Conservation (phyloP, 768 basidiomycete species). For the Xerocomellus chrysenteron region DNA sequence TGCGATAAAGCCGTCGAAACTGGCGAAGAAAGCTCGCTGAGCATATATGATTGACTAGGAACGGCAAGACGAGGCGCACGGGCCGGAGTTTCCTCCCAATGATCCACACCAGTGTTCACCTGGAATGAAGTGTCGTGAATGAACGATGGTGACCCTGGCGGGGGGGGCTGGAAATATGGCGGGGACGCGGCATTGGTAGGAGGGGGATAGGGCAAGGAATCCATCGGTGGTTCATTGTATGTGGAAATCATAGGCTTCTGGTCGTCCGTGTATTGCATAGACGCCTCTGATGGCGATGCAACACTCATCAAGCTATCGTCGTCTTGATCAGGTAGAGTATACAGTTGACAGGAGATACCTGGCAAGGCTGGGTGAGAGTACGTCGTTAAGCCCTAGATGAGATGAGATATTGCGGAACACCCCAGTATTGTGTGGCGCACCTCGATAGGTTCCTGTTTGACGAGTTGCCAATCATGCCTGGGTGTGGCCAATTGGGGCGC, state of each 20-base stretch:
- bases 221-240: conserved; percentile 31
- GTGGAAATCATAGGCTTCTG: conserved; percentile 2
- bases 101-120: conserved; percentile 8
- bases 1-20: conserved; percentile 8
- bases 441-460: conserved; percentile 29
- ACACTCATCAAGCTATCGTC: not conserved
- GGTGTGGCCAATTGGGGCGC: not conserved
- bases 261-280: conserved; percentile 13
- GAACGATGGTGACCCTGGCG: conserved; percentile 15
- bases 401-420: conserved; percentile 4
- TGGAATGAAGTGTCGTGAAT: conserved; percentile 10
- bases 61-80: conserved; percentile 1
- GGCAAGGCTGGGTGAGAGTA: conserved; percentile 16
- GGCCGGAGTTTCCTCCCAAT: conserved; percentile 22
- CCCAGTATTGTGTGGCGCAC: conserved; percentile 12
- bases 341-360: conserved; percentile 12
- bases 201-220: conserved; percentile 31
- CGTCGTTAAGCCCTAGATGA: conserved; percentile 3
- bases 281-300: not conserved
- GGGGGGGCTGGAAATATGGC: conserved; percentile 17
- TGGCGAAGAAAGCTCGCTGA: conserved; percentile 14
- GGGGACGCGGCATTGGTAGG: conserved; percentile 23
- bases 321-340: conserved; percentile 18
- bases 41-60: conserved; percentile 20
- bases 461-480: conserved; percentile 18